Evolutionary conservation across 2,329 filamentous ascomycete species (phyloP), one percentile per base, ranked within the genome.

Genomic region (Chaetomium olivaceum): DNA sequence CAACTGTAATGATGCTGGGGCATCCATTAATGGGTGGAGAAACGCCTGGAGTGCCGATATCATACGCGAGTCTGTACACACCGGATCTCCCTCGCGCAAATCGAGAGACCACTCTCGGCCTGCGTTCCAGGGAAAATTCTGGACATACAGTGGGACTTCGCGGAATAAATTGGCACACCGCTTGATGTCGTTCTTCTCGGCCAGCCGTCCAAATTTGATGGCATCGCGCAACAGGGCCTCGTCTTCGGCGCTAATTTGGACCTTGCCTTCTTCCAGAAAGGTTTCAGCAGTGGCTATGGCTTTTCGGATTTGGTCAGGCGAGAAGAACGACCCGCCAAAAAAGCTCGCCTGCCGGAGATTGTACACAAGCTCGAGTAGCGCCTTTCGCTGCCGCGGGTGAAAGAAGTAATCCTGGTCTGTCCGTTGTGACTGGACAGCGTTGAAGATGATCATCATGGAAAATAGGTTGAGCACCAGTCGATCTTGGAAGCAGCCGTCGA

Each of bases 371-470:
- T 86, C 81, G 29, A 88, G 79, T 14, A 96, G 80, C 48, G 84
- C 83, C 68, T 87, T 89, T 33, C 85, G 80, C 71, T 93, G 93
- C 14, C 84, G 87, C 0, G 86, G 85, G 71, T 97, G 91, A 71
- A 97, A 97, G 69, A 98, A 89, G 74, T 97, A 97, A 74, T 97
- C 93, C 63, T 86, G 82, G 71, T 94, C 94, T 0, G 85, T 87
- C 12, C 93, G 83, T 73, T 97, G 91, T 5, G 93, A 97, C 27
- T 93, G 93, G 0, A 98, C 88, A 0, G 92, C 88, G 74, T 98
- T 98, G 70, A 92, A 89, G 1, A 91, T 89, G 56, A 97, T 86
- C 74, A 92, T 88, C 77, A 95, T 90, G 0, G 91, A 86, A 73
- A 97, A 97, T 0, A 96, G 78, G 70, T 97, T 97, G 29, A 93